phyloP scores from a whole-genome alignment of 2,329 filamentous ascomycete genomes.

The Bretziella fagacearum region DNA sequence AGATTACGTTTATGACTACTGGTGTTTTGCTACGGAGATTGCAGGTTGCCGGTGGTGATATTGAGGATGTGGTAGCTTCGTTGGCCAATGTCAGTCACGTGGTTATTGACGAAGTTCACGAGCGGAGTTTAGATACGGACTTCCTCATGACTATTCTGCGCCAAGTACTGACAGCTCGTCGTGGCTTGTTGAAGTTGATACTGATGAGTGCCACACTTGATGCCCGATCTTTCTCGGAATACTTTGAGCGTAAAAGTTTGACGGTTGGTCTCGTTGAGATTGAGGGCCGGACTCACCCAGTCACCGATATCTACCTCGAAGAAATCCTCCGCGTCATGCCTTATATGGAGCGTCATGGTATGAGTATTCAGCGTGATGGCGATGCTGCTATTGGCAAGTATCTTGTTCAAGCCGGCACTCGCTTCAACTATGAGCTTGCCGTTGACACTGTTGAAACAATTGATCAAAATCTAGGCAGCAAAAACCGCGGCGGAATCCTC shows the following conservation, averaged over 20 bases:
- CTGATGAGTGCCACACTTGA: slow-evolving; percentile 96
- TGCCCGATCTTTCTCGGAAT: slow-evolving; percentile 65
- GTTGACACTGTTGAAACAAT: slow-evolving; percentile 65
- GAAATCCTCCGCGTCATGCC: slow-evolving; percentile 68
- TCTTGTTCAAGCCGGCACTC: slow-evolving; percentile 57
- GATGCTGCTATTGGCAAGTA: slow-evolving; percentile 41
- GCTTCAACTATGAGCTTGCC: slow-evolving; percentile 84
- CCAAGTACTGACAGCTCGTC: slow-evolving; percentile 57
- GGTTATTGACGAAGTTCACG: slow-evolving; percentile 92
- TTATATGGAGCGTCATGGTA: slow-evolving; percentile 39
- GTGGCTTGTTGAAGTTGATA: slow-evolving; percentile 71
- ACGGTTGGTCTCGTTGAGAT: slow-evolving; percentile 73
- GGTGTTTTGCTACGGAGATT: slow-evolving; percentile 79
- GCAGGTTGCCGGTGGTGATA: slow-evolving; percentile 37
- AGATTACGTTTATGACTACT: slow-evolving; percentile 90
- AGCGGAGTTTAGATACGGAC: slow-evolving; percentile 85
- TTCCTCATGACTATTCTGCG: slow-evolving; percentile 78
- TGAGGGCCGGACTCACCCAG: slow-evolving; percentile 72
- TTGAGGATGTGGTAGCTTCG: slow-evolving; percentile 64
- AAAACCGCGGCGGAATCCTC: slow-evolving; percentile 66
- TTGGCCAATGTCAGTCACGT: slow-evolving; percentile 85
- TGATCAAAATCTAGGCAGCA: slow-evolving; percentile 54
- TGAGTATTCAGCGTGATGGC: slow-evolving; percentile 15
- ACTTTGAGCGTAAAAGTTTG: slow-evolving; percentile 54
- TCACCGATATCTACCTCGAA: slow-evolving; percentile 78